Conservation (phyloP, 352 stramenopile species). For the Phytophthora pseudosyringae region DNA sequence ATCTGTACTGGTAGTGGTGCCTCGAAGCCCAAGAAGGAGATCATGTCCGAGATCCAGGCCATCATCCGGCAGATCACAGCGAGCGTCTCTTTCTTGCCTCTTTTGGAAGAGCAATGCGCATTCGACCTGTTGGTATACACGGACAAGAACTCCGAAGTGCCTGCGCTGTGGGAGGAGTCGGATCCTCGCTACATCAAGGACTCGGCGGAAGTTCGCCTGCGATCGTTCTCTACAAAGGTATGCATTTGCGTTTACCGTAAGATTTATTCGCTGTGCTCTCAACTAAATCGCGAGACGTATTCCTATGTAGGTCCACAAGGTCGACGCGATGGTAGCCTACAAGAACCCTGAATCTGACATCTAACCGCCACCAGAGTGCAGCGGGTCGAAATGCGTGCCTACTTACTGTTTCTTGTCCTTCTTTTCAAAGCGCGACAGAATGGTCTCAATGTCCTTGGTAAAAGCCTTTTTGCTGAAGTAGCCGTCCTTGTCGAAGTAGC, state of each 20-base stretch:
- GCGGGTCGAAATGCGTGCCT: slow-evolving; percentile 23
- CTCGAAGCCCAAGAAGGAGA: slow-evolving; percentile 91
- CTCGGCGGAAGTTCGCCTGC: slow-evolving; percentile 96
- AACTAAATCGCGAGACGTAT: slow-evolving; percentile 23
- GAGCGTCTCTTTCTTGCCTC: slow-evolving; percentile 98
- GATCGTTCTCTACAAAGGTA: slow-evolving; percentile 98
- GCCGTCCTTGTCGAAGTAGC: slow-evolving; percentile 88
- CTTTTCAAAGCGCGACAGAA: slow-evolving; percentile 74
- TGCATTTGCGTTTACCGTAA: slow-evolving; percentile 1
- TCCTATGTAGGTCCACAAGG: slow-evolving; percentile 94
- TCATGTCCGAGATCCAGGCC: slow-evolving; percentile 98
- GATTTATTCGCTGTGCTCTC: slow-evolving; percentile 22
- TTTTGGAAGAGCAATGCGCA: slow-evolving; percentile 97
- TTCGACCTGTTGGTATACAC: slow-evolving; percentile 99
- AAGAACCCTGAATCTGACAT: slow-evolving; percentile 90
- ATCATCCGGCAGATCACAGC: slow-evolving; percentile 99
- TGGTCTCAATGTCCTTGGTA: slow-evolving; percentile 63
- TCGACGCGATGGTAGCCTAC: slow-evolving; percentile 98
- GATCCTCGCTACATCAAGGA: slow-evolving; percentile 99
- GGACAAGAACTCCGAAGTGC: slow-evolving; percentile 95
- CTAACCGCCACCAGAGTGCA: slow-evolving; percentile 39
- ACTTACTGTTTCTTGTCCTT: slow-evolving; percentile 76
- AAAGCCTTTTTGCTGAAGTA: slow-evolving; percentile 86
- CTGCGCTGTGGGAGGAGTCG: slow-evolving; percentile 97
- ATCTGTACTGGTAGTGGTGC: slow-evolving; percentile 31